Percentiles rank a stretch among this genome's conserved stretches.
These are phyloP conservation scores for Saccharomycopsis synnaedendra DNA, from an alignment of 805 yeast species.

Conservation along the genomic window DNA sequence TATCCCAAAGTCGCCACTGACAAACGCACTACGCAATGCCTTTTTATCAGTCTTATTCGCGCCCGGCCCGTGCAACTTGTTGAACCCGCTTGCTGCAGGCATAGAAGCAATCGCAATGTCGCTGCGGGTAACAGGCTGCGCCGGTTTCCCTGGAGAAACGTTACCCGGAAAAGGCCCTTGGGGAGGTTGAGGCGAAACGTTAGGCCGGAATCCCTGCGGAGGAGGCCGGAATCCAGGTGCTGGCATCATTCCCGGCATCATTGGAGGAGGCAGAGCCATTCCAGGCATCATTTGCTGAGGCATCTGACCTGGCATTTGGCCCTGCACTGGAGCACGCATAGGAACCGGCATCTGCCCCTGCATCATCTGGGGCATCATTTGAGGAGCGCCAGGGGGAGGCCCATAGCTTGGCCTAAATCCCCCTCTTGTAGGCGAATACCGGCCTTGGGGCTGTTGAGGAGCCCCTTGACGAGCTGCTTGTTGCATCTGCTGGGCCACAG, in stretches of 20 bases:
- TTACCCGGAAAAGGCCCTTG: background rate
- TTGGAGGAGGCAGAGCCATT: too few species aligned
- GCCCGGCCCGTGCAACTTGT: slow-evolving; percentile 33
- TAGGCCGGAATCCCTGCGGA: slow-evolving; percentile 4
- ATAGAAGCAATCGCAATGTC: slow-evolving; percentile 33
- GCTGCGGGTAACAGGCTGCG: slow-evolving; percentile 24
- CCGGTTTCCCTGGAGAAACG: slow-evolving; percentile 8
- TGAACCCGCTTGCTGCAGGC: slow-evolving; percentile 29
- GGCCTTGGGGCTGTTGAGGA: background rate
- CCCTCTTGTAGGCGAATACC: slow-evolving; percentile 11
- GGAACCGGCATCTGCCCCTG: too few species aligned
- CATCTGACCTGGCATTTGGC: too few species aligned
- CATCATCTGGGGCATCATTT: background rate
- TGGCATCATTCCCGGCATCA: too few species aligned
- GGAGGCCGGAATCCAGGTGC: slow-evolving; percentile 12
- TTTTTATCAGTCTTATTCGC: slow-evolving; percentile 37
- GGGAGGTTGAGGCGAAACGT: background rate
- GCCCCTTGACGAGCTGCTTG: slow-evolving; percentile 11
- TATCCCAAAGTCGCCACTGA: slow-evolving; percentile 60
- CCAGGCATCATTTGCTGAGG: too few species aligned
- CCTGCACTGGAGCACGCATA: too few species aligned
- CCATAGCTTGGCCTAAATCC: slow-evolving; percentile 2
- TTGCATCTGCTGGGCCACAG: slow-evolving; percentile 18
- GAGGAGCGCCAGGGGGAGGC: background rate
- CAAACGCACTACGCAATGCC: slow-evolving; percentile 49